Conservation (phyloP, 73 alveolate genomes). For the Urostyla sp. region DNA sequence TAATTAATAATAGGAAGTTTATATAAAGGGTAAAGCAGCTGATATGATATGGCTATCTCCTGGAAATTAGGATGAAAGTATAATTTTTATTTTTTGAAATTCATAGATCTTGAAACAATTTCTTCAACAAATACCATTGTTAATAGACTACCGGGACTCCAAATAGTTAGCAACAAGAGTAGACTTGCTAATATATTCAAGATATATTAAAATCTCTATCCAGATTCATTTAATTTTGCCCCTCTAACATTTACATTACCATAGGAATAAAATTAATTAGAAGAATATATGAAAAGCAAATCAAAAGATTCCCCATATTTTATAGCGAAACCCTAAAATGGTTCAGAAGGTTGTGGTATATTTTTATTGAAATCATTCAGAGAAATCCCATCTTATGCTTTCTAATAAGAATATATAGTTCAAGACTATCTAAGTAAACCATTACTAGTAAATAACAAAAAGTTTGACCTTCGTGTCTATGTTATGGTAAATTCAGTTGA, state of each 20-base stretch:
- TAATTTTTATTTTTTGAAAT: background rate
- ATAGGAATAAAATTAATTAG: conserved; percentile 7
- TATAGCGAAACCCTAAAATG: conserved; percentile 60
- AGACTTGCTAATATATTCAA: conserved; percentile 7
- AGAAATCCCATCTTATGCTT: conserved; percentile 39
- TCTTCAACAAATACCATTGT: conserved; percentile 18
- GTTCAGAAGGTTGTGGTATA: conserved; percentile 56
- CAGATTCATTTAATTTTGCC: conserved; percentile 39
- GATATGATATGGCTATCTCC: conserved; percentile 50
- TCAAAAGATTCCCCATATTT: conserved; percentile 4
- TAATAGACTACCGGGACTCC: conserved; percentile 49
- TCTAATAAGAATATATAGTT: conserved; percentile 59
- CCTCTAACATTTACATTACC: conserved; percentile 56
- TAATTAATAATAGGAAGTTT: conserved; percentile 8
- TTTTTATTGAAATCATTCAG: conserved; percentile 40
- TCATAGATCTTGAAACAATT: conserved; percentile 27
- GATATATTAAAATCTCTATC: conserved; percentile 35
- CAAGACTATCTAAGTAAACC: conserved; percentile 91
- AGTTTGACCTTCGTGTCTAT: conserved; percentile 92
- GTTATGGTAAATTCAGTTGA: conserved; percentile 91
- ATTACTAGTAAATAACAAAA: conserved; percentile 89
- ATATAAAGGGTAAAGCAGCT: conserved; percentile 40
- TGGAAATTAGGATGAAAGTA: conserved; percentile 33
- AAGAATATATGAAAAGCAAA: conserved; percentile 9
- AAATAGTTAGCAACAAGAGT: conserved; percentile 40